phyloP scores from a whole-genome alignment of 23 red algal genomes.

The Cyanidioschyzon merolae region DNA sequence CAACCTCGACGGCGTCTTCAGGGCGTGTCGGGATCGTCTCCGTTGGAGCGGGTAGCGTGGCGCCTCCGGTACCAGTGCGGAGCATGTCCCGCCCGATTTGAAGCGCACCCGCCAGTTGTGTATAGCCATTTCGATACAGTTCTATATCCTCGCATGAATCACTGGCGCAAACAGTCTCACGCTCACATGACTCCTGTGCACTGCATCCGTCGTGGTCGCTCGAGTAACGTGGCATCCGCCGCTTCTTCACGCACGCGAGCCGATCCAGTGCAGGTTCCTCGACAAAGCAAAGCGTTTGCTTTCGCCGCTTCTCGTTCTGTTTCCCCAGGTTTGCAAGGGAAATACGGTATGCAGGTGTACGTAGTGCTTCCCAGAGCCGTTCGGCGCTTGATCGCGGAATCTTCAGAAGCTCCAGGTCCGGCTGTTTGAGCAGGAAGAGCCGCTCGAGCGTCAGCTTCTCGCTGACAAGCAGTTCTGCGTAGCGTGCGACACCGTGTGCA shows the following conservation, averaged over 20 bases:
- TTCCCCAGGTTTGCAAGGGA: not conserved
- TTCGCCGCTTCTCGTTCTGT: not conserved
- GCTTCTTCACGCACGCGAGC: no score
- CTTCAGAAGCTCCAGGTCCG: not conserved
- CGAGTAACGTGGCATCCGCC: no score
- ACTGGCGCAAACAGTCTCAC: no score
- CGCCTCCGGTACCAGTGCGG: no score
- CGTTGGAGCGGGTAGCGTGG: no score
- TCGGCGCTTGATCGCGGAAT: not conserved
- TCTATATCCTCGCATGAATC: not conserved
- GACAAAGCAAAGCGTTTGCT: no score
- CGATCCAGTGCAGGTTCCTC: no score
- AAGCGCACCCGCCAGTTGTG: not conserved
- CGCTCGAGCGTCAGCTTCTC: not conserved
- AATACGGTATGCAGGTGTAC: not conserved
- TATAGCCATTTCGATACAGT: not conserved
- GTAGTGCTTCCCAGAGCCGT: not conserved
- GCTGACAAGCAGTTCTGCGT: not conserved
- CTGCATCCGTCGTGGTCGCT: no score
- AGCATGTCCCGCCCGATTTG: no score
- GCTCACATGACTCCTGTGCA: no score
- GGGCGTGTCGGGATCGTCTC: no score
- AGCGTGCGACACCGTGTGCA: not conserved
- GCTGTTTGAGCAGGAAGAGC: not conserved
- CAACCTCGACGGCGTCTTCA: not conserved